phyloP scores from a whole-genome alignment of 257 asterid genomes.

The Lycium barbarum region DNA sequence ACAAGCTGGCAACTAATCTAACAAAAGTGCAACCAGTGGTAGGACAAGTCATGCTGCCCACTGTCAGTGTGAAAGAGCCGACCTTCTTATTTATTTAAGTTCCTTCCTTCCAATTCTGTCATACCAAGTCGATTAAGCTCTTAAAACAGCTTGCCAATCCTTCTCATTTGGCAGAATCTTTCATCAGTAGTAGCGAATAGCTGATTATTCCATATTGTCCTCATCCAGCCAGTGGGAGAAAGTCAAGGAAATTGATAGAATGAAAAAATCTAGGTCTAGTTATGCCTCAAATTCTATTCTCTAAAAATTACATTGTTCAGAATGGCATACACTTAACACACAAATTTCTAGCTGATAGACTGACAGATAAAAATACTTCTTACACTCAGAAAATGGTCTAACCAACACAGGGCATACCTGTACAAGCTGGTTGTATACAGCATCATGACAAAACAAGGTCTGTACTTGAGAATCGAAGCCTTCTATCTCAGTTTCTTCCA shows the following conservation, averaged over 20 bases:
- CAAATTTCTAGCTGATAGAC: not conserved
- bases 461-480: slow-evolving; percentile 81
- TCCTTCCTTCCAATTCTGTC: slow-evolving; percentile 18
- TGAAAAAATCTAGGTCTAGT: not conserved
- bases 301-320: not conserved
- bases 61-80: slow-evolving; percentile 4
- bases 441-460: slow-evolving; percentile 93
- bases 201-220: slow-evolving; percentile 12
- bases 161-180: slow-evolving; percentile 2
- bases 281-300: not conserved
- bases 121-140: not conserved
- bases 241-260: not conserved
- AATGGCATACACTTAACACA: not conserved
- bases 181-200: not conserved
- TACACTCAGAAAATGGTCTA: slow-evolving; percentile 15
- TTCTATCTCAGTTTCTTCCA: slow-evolving; percentile 95
- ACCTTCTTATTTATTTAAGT: not conserved
- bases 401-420: slow-evolving; percentile 57
- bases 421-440: slow-evolving; percentile 80
- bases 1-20: not conserved
- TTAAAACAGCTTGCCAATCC: slow-evolving; percentile 16
- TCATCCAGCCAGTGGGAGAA: slow-evolving; percentile 18
- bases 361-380: not conserved
- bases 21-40: not conserved
- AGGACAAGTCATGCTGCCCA: not conserved